Evolutionary conservation across 305 asterid genomes (phyloP), one percentile per base, ranked within the genome.

Genomic region (Stenogyne calaminthoides): DNA sequence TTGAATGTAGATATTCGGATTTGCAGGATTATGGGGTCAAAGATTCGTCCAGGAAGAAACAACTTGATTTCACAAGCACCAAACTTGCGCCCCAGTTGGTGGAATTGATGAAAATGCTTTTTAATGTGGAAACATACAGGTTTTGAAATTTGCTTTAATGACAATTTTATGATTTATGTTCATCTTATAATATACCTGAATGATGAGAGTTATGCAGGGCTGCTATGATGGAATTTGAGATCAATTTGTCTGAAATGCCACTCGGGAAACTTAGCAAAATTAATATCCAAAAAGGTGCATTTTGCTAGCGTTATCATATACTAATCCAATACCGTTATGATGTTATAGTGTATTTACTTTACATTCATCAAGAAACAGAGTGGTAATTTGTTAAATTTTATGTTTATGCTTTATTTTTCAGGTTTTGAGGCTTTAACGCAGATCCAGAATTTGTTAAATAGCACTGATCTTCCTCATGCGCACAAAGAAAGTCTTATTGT

Each of bases 161-260:
- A 34, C 74, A 65, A 58, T 52, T 11, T 83, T 44, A 27, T 32
- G 40, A 20, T 8, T 72, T 44, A 32, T 79, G 57, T 62, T 72
- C 7, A 9, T 59, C 70, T 52, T 71, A 36, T 34, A 70, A 60
- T 76, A 57, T 62, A 69, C 77, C 73, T 70, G 63, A 76, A 64
- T 7, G 69, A 70, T 36, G 52, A 11, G 66, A 47, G 1, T 74
- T 68, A 39, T 85, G 59, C 94, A 95, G 99, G 88, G 98, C 93
- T 85, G 99, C 98, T 40, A 92, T 92, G 98, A 88, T 93, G 98
- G 99, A 95, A 74, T 95, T 92, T 72, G 91, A 95, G 89, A 95
- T 95, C 79, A 95, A 95, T 82, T 86, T 95, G 93, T 89, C 96
- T 4, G 97, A 92, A 85, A 92, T 95, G 99, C 99, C 99, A 10